A percentile compares a stretch with the other conserved stretches of the same genome.
These are phyloP conservation scores for Neospermospora avenae DNA, from an alignment of 2,329 filamentous ascomycete species.

Conservation along the genomic window DNA sequence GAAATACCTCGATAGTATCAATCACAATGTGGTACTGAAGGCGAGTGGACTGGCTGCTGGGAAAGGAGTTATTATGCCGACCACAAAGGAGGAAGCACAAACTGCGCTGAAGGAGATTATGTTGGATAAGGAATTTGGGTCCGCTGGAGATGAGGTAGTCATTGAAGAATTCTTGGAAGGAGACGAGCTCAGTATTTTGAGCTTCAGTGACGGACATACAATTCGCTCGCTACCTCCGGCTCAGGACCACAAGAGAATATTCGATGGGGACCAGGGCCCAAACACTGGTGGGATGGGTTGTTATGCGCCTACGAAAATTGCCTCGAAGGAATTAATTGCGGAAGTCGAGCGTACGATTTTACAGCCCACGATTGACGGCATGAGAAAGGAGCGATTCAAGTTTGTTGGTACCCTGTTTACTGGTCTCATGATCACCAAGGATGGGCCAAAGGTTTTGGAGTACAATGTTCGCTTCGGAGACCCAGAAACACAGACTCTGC, in stretches of 20 bases:
- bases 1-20: conserved; percentile 68
- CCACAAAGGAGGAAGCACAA: conserved; percentile 75
- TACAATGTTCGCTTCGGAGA: conserved; percentile 95
- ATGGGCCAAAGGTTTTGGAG: conserved; percentile 79
- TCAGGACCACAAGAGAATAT: conserved; percentile 95
- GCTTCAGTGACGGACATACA: conserved; percentile 85
- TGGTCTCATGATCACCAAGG: conserved; percentile 86
- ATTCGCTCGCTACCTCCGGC: conserved; percentile 83
- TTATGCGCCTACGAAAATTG: conserved; percentile 85
- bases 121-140: conserved; percentile 71
- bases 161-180: conserved; percentile 92
- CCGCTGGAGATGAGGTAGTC: conserved; percentile 81
- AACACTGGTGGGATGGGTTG: conserved; percentile 99
- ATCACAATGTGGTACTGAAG: conserved; percentile 85
- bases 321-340: conserved; percentile 63
- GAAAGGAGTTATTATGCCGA: conserved; percentile 80
- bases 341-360: conserved; percentile 78
- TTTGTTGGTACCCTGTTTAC: conserved; percentile 79
- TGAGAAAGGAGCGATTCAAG: conserved; percentile 70
- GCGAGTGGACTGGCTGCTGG: conserved; percentile 88
- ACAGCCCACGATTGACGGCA: conserved; percentile 85
- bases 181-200: conserved; percentile 87
- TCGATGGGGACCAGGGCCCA: conserved; percentile 83
- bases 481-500: conserved; percentile 83
- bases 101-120: conserved; percentile 84